Evolutionary conservation across 768 basidiomycete genomes (phyloP).

Genomic region (Rhizopogon salebrosus): DNA sequence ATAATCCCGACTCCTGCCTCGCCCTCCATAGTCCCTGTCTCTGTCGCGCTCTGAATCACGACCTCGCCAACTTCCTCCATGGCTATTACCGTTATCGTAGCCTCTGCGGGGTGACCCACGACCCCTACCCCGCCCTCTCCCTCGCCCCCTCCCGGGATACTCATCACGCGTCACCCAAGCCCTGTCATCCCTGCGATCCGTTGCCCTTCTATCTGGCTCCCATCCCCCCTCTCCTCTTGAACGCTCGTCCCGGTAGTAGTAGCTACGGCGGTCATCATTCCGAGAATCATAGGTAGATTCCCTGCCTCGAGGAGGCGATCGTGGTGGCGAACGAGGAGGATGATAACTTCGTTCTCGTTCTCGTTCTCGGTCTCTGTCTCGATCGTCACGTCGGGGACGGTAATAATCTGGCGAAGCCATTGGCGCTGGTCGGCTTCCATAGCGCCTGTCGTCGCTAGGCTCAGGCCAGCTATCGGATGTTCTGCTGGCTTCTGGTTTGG

Average conservation of each 20-base stretch:
- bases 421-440: slow-evolving; percentile 9
- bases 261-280: not conserved
- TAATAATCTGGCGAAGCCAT: slow-evolving; percentile 21
- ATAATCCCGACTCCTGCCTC: slow-evolving; percentile 14
- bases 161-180: slow-evolving; percentile 1
- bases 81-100: too few species aligned
- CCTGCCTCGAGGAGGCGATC: not conserved
- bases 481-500: slow-evolving; percentile 26
- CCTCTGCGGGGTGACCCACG: not conserved
- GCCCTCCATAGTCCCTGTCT: slow-evolving; percentile 14
- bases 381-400: slow-evolving; percentile 18
- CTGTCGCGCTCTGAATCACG: slow-evolving; percentile 14
- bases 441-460: slow-evolving; percentile 18
- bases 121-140: not conserved
- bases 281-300: not conserved
- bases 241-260: not conserved
- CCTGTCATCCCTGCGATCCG: slow-evolving; percentile 4
- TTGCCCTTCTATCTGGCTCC: slow-evolving; percentile 1
- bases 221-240: not conserved
- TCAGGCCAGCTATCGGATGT: slow-evolving; percentile 15
- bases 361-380: slow-evolving; percentile 8
- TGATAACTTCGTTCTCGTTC: slow-evolving; percentile 16
- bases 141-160: not conserved
- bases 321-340: slow-evolving; percentile 6
- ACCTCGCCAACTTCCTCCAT: not conserved